Conservation (phyloP, 2,329 filamentous ascomycete genomes). For the Penicillium digitatum region DNA sequence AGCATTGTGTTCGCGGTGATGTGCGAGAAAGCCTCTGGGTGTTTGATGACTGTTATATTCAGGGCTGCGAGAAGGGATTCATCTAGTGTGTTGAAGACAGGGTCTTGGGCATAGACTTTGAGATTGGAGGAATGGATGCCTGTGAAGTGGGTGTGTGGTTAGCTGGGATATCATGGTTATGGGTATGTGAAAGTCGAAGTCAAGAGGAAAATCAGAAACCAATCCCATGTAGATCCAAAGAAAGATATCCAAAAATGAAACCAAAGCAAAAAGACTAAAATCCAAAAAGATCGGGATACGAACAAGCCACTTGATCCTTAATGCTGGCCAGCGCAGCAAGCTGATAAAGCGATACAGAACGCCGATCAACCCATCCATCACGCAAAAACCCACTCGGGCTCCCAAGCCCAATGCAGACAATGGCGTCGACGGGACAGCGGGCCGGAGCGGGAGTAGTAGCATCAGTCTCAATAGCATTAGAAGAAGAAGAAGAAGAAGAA, state of each 20-base stretch:
- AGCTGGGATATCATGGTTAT: neutral
- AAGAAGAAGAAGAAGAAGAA: no score
- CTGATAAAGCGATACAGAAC: slow-evolving; percentile 41
- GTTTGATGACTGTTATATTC: slow-evolving; percentile 38
- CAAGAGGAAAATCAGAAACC: no score
- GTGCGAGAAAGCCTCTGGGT: slow-evolving; percentile 52
- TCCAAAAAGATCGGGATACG: neutral
- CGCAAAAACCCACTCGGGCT: slow-evolving; percentile 42
- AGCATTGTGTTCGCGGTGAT: slow-evolving; percentile 52
- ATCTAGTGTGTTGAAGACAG: slow-evolving; percentile 51
- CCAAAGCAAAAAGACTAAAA: neutral
- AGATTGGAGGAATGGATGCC: slow-evolving; percentile 22
- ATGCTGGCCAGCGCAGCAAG: slow-evolving; percentile 37
- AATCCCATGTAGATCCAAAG: neutral
- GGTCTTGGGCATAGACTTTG: slow-evolving; percentile 49
- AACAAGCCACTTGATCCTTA: slow-evolving; percentile 26
- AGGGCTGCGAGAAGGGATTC: slow-evolving; percentile 34
- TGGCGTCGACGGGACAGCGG: slow-evolving; percentile 20
- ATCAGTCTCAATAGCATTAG: no score
- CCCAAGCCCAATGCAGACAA: slow-evolving; percentile 41
- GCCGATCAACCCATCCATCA: slow-evolving; percentile 42
- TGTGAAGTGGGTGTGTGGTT: neutral
- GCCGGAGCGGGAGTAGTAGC: neutral
- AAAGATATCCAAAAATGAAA: neutral
- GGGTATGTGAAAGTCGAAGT: neutral